Conservation (phyloP, 2,329 filamentous ascomycete genomes). For the Neofusicoccum umdonicola region DNA sequence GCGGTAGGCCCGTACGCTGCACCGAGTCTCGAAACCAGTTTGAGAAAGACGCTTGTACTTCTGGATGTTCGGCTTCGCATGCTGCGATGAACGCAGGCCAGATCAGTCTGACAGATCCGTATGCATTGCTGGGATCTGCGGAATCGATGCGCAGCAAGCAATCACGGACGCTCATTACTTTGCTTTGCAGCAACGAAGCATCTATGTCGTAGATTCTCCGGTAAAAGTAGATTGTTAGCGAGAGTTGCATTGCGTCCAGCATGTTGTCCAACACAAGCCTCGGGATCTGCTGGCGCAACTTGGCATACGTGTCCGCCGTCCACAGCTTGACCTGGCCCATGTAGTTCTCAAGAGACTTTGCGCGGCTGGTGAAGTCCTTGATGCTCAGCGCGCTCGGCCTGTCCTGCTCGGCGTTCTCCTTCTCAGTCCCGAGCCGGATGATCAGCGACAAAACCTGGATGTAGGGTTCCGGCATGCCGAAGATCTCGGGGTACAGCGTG, state of each 20-base stretch:
- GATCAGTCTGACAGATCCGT: too few relatives aligned
- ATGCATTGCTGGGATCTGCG: neutral
- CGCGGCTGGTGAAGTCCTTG: neutral
- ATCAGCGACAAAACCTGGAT: neutral
- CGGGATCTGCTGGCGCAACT: neutral
- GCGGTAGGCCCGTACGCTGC: too few relatives aligned
- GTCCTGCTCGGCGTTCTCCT: neutral
- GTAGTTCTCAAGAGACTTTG: neutral
- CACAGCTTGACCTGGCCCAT: neutral
- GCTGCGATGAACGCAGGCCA: neutral
- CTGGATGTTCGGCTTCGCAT: neutral
- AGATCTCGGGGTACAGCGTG: neutral
- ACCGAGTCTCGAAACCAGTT: too few relatives aligned
- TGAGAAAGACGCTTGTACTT: neutral
- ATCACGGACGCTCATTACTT: neutral
- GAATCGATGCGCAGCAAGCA: neutral
- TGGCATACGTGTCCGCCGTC: too few relatives aligned
- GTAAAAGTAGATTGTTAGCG: neutral
- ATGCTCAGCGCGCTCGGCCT: neutral
- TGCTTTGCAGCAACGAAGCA: neutral
- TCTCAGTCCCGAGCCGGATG: neutral
- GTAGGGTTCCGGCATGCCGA: neutral
- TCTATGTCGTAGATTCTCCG: neutral
- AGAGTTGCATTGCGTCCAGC: neutral
- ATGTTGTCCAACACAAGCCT: neutral